Percentiles rank a stretch among this genome's conserved stretches.
Conservation (phyloP, 768 basidiomycete species). For the Coprinopsis strossmayeri region DNA sequence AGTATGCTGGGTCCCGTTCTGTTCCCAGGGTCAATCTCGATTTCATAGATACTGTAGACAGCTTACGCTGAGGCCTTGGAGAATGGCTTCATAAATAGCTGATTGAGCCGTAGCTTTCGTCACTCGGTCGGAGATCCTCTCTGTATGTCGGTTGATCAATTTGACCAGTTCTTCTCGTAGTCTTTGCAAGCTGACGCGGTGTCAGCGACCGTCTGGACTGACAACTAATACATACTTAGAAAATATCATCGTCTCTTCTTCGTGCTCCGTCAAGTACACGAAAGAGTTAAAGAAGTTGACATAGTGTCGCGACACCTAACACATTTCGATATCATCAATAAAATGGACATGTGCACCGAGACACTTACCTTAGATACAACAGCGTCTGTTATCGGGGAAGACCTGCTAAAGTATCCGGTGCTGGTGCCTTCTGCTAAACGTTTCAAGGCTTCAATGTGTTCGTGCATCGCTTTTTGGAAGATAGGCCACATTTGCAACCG, state of each 20-base stretch:
- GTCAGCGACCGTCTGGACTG: not conserved
- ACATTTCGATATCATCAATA: not conserved
- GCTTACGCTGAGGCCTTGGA: slow-evolving; percentile 74
- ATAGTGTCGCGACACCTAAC: slow-evolving; percentile 71
- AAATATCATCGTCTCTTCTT: slow-evolving; percentile 96
- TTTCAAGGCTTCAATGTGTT: slow-evolving; percentile 76
- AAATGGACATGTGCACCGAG: not conserved
- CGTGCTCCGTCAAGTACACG: slow-evolving; percentile 71
- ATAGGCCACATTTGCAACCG: slow-evolving; percentile 90
- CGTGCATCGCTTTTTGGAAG: slow-evolving; percentile 85
- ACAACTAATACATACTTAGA: slow-evolving; percentile 59
- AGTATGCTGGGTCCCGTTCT: slow-evolving; percentile 64
- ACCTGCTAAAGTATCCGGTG: slow-evolving; percentile 56
- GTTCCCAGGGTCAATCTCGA: slow-evolving; percentile 1
- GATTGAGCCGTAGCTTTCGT: slow-evolving; percentile 64
- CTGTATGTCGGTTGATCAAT: slow-evolving; percentile 67
- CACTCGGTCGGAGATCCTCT: slow-evolving; percentile 53
- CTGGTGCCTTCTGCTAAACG: slow-evolving; percentile 71
- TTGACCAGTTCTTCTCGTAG: slow-evolving; percentile 78
- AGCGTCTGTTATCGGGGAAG: slow-evolving; percentile 59
- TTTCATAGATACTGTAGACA: not conserved
- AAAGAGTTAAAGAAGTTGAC: slow-evolving; percentile 76
- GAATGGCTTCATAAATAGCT: slow-evolving; percentile 66
- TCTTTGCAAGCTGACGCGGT: slow-evolving; percentile 59
- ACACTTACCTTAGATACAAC: slow-evolving; percentile 54